Conservation (phyloP, 2,329 filamentous ascomycete species). For the Cryphonectria carpinicola region DNA sequence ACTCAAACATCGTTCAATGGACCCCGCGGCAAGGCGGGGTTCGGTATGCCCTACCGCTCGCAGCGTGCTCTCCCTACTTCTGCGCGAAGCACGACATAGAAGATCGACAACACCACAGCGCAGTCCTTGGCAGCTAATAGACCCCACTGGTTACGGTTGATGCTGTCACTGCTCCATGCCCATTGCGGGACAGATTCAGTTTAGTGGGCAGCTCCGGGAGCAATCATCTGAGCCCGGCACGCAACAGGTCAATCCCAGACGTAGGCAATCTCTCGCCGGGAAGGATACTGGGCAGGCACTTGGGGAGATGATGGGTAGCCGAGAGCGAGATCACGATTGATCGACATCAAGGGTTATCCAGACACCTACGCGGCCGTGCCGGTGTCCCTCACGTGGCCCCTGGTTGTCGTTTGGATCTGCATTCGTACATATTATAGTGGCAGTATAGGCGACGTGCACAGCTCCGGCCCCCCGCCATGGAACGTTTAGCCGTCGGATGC, state of each 20-base stretch:
- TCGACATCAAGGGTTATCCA: not conserved
- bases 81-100: constrained; percentile 14
- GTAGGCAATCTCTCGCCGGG: not conserved
- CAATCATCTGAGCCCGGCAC: not conserved
- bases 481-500: constrained; percentile 2
- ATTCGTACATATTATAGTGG: not conserved
- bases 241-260: not conserved
- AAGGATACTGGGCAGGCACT: not conserved
- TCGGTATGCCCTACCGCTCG: not conserved
- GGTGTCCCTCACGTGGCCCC: not conserved
- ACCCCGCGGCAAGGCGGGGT: not conserved
- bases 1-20: not conserved
- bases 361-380: not conserved
- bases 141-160: not conserved
- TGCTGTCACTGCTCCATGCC: not conserved
- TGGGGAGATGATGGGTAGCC: not conserved
- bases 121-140: not conserved
- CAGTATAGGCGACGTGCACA: not conserved
- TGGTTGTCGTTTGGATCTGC: constrained; percentile 1
- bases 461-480: not conserved
- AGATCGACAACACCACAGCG: constrained; percentile 10
- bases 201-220: constrained; percentile 1
- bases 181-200: not conserved
- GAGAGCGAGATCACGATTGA: not conserved
- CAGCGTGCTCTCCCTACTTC: constrained; percentile 4